Conservation (phyloP, 768 basidiomycete genomes). For the Tylopilus intermedius region DNA sequence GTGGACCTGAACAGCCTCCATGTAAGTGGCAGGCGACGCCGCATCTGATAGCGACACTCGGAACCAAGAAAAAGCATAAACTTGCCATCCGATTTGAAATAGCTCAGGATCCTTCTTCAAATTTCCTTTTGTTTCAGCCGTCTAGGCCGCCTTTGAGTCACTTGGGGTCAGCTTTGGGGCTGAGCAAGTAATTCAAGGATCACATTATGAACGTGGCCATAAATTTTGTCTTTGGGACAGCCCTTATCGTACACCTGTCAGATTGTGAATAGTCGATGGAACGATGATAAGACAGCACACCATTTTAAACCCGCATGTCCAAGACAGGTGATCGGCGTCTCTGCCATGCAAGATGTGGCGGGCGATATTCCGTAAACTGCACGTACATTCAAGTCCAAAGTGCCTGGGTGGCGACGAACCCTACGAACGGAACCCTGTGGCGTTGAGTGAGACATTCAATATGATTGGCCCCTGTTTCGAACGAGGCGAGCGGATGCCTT, state of each 20-base stretch:
- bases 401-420: slow-evolving; percentile 11
- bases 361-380: slow-evolving; percentile 13
- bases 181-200: neutral
- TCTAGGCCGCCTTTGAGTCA: neutral
- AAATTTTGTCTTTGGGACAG: slow-evolving; percentile 1
- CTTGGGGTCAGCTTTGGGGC: no score
- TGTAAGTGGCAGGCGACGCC: neutral
- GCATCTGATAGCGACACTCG: neutral
- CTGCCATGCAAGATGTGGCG: neutral
- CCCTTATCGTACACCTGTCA: slow-evolving; percentile 1
- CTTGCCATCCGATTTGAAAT: neutral
- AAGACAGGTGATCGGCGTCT: slow-evolving; percentile 14
- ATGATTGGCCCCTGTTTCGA: slow-evolving; percentile 11
- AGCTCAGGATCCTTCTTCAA: neutral
- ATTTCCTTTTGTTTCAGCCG: neutral
- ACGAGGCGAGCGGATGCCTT: neutral
- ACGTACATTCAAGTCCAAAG: slow-evolving; percentile 6
- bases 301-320: neutral
- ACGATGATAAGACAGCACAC: neutral
- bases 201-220: neutral
- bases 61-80: neutral
- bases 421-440: slow-evolving; percentile 21
- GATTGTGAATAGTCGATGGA: neutral
- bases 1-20: neutral
- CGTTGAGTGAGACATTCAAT: neutral